phyloP scores from a whole-genome alignment of 2,329 filamentous ascomycete genomes.

The Fusarium dlaminii region DNA sequence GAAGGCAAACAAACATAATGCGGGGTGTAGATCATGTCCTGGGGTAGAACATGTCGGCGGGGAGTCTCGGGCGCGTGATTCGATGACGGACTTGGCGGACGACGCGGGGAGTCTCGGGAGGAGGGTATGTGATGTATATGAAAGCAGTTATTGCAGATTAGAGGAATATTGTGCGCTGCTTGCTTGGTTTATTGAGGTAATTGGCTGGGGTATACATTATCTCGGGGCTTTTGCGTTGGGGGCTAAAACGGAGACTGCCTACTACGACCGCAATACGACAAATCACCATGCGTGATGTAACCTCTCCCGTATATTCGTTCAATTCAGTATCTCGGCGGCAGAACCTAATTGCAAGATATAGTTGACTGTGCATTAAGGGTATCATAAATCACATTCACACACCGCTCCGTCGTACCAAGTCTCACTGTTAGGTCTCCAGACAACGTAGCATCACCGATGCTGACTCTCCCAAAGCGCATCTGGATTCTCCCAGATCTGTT shows the following conservation, averaged over 20 bases:
- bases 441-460: neutral
- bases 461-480: constrained; percentile 1
- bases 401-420: neutral
- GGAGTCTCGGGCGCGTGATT: constrained; percentile 14
- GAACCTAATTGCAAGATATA: no score
- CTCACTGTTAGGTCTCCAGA: no score
- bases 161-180: neutral
- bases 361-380: neutral
- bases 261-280: neutral
- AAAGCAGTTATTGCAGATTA: neutral
- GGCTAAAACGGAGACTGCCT: neutral
- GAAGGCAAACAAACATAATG: neutral
- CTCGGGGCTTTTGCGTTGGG: neutral
- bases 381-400: no score
- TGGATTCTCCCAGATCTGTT: constrained; percentile 32
- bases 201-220: neutral
- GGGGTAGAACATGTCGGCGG: constrained; percentile 1
- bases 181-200: neutral
- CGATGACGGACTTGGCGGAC: neutral
- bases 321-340: neutral
- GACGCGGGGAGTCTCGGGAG: constrained; percentile 30
- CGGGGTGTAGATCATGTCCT: constrained; percentile 1
- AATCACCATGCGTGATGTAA: neutral
- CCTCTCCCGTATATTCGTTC: neutral
- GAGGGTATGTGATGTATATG: neutral